These are phyloP conservation scores for Wickerhamomyces sp. DNA, from an alignment of 1,139 yeast genomes.

Conservation along the genomic window DNA sequence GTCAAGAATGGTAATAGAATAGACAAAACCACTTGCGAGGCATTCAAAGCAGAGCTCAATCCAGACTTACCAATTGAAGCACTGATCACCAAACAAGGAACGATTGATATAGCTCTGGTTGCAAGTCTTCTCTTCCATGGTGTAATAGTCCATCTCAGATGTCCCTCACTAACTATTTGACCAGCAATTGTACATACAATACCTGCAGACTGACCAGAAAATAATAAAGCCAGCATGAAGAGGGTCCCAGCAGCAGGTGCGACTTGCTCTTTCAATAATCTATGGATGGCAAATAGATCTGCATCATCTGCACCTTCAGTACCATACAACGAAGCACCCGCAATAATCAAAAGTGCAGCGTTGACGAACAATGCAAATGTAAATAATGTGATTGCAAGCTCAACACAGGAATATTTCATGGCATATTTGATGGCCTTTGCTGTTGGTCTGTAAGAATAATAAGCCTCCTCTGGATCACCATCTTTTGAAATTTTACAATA, in stretches of 20 bases:
- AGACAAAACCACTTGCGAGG: slow-evolving; percentile 72
- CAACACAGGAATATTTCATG: slow-evolving; percentile 60
- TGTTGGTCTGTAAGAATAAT: slow-evolving; percentile 53
- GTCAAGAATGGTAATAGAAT: slow-evolving; percentile 68
- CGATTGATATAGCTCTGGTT: slow-evolving; percentile 65
- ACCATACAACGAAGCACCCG: slow-evolving; percentile 68
- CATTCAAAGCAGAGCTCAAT: slow-evolving; percentile 58
- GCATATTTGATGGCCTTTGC: slow-evolving; percentile 60
- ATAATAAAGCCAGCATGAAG: slow-evolving; percentile 69
- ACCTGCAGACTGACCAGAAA: slow-evolving; percentile 81
- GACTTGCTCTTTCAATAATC: slow-evolving; percentile 47
- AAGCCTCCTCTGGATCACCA: slow-evolving; percentile 23
- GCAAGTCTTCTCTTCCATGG: slow-evolving; percentile 77
- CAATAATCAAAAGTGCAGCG: slow-evolving; percentile 67
- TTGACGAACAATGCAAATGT: slow-evolving; percentile 78
- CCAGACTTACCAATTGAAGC: slow-evolving; percentile 62
- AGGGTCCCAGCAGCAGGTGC: slow-evolving; percentile 74
- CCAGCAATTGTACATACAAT: slow-evolving; percentile 87
- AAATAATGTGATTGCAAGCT: slow-evolving; percentile 59
- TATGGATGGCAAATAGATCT: slow-evolving; percentile 67
- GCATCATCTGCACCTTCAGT: slow-evolving; percentile 66
- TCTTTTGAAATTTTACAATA: slow-evolving; percentile 27
- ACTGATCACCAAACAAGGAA: slow-evolving; percentile 67
- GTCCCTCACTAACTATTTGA: slow-evolving; percentile 81
- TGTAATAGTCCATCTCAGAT: slow-evolving; percentile 63